phyloP scores from a whole-genome alignment of 73 alveolate species.

The Blepharisma japonicum region DNA sequence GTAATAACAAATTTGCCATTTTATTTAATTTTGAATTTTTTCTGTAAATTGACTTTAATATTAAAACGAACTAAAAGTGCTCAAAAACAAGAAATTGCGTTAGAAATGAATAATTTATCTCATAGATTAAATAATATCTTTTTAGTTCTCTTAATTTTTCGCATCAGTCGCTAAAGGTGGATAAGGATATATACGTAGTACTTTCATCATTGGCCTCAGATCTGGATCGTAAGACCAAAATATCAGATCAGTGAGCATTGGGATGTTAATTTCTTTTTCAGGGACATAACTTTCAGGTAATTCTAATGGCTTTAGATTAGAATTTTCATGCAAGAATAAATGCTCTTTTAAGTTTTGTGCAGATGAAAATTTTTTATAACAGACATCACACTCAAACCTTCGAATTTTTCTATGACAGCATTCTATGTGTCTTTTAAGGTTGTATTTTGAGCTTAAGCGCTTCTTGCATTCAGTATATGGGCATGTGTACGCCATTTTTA shows the following conservation, averaged over 20 bases:
- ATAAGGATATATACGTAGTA: neutral
- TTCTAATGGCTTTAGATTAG: neutral
- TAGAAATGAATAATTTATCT: too few species aligned
- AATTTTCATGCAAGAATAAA: neutral
- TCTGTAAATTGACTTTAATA: too few species aligned
- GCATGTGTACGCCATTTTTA: constrained; percentile 10
- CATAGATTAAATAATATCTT: too few species aligned
- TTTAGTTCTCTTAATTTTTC: too few species aligned
- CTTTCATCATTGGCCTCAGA: neutral
- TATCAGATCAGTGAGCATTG: constrained; percentile 6
- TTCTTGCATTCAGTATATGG: constrained; percentile 27
- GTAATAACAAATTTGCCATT: too few species aligned
- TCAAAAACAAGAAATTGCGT: too few species aligned
- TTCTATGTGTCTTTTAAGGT: constrained; percentile 8
- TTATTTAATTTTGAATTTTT: too few species aligned
- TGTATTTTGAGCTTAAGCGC: constrained; percentile 20
- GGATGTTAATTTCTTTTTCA: neutral
- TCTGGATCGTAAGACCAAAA: neutral
- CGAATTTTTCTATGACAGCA: neutral
- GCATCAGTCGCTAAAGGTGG: neutral
- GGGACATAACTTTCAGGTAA: too few species aligned
- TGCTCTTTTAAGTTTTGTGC: constrained; percentile 28
- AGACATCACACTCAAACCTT: constrained; percentile 7
- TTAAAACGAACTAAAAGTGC: too few species aligned
- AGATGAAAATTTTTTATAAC: constrained; percentile 19